A percentile compares a stretch with the other conserved stretches of the same genome.
Evolutionary conservation across 129 eudicot species (phyloP).

Genomic region (Saussurea involucrata): DNA sequence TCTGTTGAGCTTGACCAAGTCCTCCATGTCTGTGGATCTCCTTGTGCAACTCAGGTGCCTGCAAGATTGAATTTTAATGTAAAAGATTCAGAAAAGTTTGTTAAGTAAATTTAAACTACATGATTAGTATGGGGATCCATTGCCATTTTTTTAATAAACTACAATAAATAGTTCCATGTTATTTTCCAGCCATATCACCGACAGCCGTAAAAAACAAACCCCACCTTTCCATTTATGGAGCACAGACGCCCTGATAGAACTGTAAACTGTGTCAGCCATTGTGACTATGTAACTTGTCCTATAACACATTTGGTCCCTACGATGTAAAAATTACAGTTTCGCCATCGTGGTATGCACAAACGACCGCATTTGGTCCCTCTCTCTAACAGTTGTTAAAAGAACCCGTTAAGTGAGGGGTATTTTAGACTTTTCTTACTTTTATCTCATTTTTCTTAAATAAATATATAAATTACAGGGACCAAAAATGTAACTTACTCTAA

Average conservation of each 20-base stretch:
- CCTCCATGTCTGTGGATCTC: conserved; percentile 33
- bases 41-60: conserved; percentile 51
- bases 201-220: not conserved
- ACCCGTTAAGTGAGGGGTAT: too few species aligned
- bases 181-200: not conserved
- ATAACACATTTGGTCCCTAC: too few species aligned
- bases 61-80: not conserved
- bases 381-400: too few species aligned
- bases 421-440: too few species aligned
- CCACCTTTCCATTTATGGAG: not conserved
- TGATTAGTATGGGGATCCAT: not conserved
- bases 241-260: not conserved
- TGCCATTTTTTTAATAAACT: not conserved
- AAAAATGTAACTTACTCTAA: too few species aligned
- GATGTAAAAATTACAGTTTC: too few species aligned
- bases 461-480: too few species aligned
- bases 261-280: not conserved
- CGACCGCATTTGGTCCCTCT: too few species aligned
- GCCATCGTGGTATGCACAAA: too few species aligned
- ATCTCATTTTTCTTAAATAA: too few species aligned
- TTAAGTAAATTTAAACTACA: not conserved
- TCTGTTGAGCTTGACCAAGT: conserved; percentile 37
- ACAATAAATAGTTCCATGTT: not conserved
- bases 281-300: not conserved
- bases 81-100: not conserved